Conservation (phyloP, 2,329 filamentous ascomycete species). For the Nothomitra cinnamomea region DNA sequence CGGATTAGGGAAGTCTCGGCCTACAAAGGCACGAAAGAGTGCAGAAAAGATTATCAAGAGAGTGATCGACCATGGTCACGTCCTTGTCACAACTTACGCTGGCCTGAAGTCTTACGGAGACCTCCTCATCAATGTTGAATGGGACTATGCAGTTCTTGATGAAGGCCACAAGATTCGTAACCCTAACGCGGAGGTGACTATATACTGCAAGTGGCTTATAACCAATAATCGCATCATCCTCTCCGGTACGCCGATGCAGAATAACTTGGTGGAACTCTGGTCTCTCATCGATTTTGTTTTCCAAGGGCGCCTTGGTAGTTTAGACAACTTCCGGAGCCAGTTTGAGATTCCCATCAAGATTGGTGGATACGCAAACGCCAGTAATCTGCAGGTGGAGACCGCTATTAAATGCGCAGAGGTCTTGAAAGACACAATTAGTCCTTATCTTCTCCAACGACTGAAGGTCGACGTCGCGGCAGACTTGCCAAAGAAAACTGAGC, state of each 20-base stretch:
- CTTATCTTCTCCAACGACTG: conserved; percentile 79
- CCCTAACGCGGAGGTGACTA: conserved; percentile 84
- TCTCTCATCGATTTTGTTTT: conserved; percentile 96
- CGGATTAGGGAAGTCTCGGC: conserved; percentile 11
- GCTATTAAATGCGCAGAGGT: conserved; percentile 89
- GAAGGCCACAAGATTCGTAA: conserved; percentile 98
- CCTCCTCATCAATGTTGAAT: conserved; percentile 64
- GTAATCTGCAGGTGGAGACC: conserved; percentile 84
- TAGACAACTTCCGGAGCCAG: conserved; percentile 77
- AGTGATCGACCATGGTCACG: conserved; percentile 71
- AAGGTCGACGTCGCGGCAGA: conserved; percentile 91
- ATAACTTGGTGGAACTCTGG: conserved; percentile 90
- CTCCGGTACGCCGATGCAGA: conserved; percentile 94
- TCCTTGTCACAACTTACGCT: conserved; percentile 89
- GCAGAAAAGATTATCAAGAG: conserved; percentile 68
- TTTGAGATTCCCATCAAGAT: conserved; percentile 90
- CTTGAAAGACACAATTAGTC: conserved; percentile 81
- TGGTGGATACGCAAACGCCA: conserved; percentile 89
- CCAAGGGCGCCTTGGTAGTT: conserved; percentile 82
- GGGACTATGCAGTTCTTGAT: conserved; percentile 87
- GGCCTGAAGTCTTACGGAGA: conserved; percentile 87
- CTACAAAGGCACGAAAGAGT: conserved; percentile 43
- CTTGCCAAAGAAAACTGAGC: conserved; percentile 86
- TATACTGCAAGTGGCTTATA: conserved; percentile 83
- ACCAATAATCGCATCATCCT: conserved; percentile 84